These are phyloP conservation scores for Adansonia madagascariensis DNA, from an alignment of 441 rosid species.

Conservation along the genomic window DNA sequence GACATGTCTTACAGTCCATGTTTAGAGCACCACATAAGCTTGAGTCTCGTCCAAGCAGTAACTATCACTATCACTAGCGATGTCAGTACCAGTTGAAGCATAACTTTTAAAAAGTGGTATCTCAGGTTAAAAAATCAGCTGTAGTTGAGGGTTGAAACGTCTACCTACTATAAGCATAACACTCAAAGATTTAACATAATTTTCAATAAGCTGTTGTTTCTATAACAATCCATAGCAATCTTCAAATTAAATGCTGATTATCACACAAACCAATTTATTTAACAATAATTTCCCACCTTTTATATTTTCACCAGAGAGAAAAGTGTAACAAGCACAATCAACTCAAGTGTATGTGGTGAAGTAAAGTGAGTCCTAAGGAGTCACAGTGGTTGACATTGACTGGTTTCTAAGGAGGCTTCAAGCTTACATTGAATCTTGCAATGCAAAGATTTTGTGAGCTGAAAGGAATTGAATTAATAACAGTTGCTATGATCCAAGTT, in stretches of 20 bases:
- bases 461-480: too few relatives aligned
- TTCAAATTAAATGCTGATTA: background rate
- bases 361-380: background rate
- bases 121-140: conserved; percentile 1
- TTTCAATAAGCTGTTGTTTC: background rate
- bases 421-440: background rate
- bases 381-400: background rate
- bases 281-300: background rate
- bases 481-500: too few relatives aligned
- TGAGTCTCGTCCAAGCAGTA: too few relatives aligned
- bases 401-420: background rate
- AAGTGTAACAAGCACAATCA: background rate
- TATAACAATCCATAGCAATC: too few relatives aligned
- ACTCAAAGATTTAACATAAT: background rate
- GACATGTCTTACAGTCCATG: background rate
- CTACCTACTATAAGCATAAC: background rate
- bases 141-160: background rate
- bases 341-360: background rate
- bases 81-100: background rate
- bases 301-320: background rate
- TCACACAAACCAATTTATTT: background rate
- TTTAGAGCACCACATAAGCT: too few relatives aligned
- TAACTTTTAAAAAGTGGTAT: background rate
- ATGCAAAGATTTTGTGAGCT: background rate
- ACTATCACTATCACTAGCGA: background rate